Evolutionary conservation across 208 protist species (phyloP), one percentile per base, ranked within the genome.

Genomic region (Acanthamoeba triangularis): DNA sequence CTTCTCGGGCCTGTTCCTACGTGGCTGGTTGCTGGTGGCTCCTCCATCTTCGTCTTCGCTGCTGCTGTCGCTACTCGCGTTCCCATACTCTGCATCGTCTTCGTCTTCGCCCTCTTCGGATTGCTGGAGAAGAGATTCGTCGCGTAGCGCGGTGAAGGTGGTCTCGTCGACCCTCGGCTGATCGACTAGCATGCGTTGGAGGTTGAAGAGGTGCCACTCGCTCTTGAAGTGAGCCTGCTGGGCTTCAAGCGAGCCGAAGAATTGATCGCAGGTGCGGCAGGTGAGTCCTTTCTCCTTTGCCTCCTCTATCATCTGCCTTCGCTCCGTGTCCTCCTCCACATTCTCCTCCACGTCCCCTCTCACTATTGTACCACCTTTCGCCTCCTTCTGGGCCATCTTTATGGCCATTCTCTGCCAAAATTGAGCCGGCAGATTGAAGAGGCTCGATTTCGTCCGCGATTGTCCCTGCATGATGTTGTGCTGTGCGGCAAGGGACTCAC

Each of bases 131-230:
- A 85, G 30, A 35, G 47, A 85, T 56, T 85, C 33, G 37, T 44
- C 47, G 18, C 76, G 76, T 30, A 85, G 76, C 23, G 47, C 76
- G n/a, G 35, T 35, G 23, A 85, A 85, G 41, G 76, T 85, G 76
- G 76, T 13, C 47, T 85, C 44, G 59, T 85, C 76, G 44, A 85
- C 47, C 4, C 35, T 16, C 30, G 6, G 3, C 54, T 91, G 84
- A 30, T 69, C 56, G 13, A 91, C 33, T 2, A 35, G 30, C 54
- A 44, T 61, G 13, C 84, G 49, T 33, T 91, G 84, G 23, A 91
- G 54, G 25, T 91, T 91, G 84, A 91, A 91, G 35, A 91, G 54
- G 30, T 91, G 84, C 84, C 84, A 91, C 13, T 91, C 84, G 23
- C 25, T 30, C 84, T 91, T 91, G 25, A 91, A 91, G 84, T 91